phyloP scores from a whole-genome alignment of 768 basidiomycete species.

The Suillus variegatus region DNA sequence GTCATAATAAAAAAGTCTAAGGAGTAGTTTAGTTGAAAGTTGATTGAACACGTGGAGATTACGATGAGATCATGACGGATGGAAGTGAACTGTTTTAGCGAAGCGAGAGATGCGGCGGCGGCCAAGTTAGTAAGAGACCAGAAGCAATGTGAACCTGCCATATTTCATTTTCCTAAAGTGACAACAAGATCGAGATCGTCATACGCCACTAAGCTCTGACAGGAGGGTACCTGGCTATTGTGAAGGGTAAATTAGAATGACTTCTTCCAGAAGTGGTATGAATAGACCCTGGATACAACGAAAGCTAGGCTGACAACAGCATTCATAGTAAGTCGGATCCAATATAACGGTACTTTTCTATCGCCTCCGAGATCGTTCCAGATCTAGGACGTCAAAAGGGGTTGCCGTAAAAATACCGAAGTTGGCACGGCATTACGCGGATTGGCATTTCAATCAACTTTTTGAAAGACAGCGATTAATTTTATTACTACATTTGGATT shows the following conservation, averaged over 20 bases:
- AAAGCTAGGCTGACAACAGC: slow-evolving; percentile 28
- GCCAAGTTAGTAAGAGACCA: background rate
- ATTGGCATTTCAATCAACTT: slow-evolving; percentile 20
- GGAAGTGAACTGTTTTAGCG: background rate
- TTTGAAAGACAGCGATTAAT: slow-evolving; percentile 24
- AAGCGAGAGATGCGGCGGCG: slow-evolving; percentile 6
- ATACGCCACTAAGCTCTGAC: slow-evolving; percentile 4
- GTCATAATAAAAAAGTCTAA: background rate
- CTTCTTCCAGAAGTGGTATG: slow-evolving; percentile 23
- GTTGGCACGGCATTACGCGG: slow-evolving; percentile 27
- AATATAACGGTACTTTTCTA: slow-evolving; percentile 25
- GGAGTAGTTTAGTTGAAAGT: background rate
- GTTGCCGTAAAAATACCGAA: slow-evolving; percentile 33
- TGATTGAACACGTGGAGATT: background rate
- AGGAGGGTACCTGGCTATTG: slow-evolving; percentile 2
- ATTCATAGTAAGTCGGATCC: slow-evolving; percentile 31
- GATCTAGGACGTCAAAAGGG: slow-evolving; percentile 10
- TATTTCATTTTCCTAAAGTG: slow-evolving; percentile 6
- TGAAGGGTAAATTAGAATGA: slow-evolving; percentile 15
- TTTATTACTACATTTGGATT: slow-evolving; percentile 13
- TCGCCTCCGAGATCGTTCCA: slow-evolving; percentile 36
- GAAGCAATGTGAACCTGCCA: background rate
- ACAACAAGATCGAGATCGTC: slow-evolving; percentile 1
- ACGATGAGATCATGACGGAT: slow-evolving; percentile 8
- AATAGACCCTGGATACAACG: slow-evolving; percentile 35